Base-by-base conservation (phyloP, 306 rosid genomes). In the Cicer bijugum region DNA sequence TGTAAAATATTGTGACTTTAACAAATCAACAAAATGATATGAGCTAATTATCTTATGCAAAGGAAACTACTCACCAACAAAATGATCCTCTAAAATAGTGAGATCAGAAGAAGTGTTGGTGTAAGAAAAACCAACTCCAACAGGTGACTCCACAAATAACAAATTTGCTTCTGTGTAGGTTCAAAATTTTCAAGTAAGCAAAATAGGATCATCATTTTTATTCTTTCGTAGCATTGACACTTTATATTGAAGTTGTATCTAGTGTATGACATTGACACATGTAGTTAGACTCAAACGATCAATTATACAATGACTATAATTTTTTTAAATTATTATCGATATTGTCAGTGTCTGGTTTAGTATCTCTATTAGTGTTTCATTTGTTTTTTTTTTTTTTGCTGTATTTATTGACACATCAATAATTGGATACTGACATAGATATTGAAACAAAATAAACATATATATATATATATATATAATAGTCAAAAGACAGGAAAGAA, bases 121-220 rank as follows among this genome's bases (percentile, higher is more conserved):
- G 64, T 84, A 86, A 76, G 90, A 86, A 69, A 86, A 86, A 5
- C 90, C 90, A 63, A 86, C 88, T 76, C 90, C 90, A 64, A 84
- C 90, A 2, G 90, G 90, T 9, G 90, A 86, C 56, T 86, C 90
- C 75, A 84, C 77, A 76, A 86, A 86, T 58, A 86, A 62, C 80
- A 86, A 79, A 74, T 84, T 86, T 66, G 88, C 84, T 72, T 86
- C 90, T 84, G 86, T 85, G 74, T 23, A 66, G 43, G 35, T 40
- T 60, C 40, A 4, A 44, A 77, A 23, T 57, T 58, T 74, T 52
- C 45, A 56, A 69, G 62, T 66, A 2, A 46, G 55, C 45, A 76
- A 56, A 67, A 72, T 1, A 20, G 7, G 2, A 67, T 16, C 61
- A 48, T 43, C 35, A 28, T 28, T 28, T 28, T 28, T 28, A 3